phyloP scores from a whole-genome alignment of 768 basidiomycete species.

The Lyophyllum atratum region DNA sequence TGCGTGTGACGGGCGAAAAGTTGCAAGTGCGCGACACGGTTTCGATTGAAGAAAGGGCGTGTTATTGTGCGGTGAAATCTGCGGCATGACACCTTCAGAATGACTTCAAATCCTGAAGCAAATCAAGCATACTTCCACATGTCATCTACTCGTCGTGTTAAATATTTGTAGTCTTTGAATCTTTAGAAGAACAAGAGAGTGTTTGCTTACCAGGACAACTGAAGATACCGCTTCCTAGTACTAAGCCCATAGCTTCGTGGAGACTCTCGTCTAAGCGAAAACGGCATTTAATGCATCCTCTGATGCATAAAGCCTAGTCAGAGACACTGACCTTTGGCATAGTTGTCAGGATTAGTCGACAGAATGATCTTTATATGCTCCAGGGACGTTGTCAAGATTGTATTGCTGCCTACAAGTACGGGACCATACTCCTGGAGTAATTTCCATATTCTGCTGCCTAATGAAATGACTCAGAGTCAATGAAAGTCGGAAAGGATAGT shows the following conservation, averaged over 20 bases:
- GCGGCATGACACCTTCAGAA: not conserved
- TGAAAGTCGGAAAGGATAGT: not conserved
- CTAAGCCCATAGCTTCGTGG: constrained; percentile 7
- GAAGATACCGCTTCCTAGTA: constrained; percentile 47
- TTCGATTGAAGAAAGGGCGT: constrained; percentile 49
- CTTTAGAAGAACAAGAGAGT: not conserved
- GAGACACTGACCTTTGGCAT: constrained; percentile 13
- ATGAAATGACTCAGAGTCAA: not conserved
- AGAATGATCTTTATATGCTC: constrained; percentile 20
- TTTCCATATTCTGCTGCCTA: constrained; percentile 1
- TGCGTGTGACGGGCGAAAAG: constrained; percentile 41
- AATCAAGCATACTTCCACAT: constrained; percentile 43
- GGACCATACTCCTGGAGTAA: not conserved
- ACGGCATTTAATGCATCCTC: not conserved
- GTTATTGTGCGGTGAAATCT: constrained; percentile 55
- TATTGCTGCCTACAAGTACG: not conserved
- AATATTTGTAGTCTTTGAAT: not conserved
- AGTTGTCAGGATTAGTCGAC: constrained; percentile 17
- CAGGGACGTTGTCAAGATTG: constrained; percentile 11
- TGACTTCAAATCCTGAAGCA: not conserved
- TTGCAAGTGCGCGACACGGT: constrained; percentile 40
- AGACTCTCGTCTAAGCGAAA: constrained; percentile 9
- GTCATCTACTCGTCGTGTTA: constrained; percentile 32
- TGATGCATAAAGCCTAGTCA: not conserved
- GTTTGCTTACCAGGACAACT: constrained; percentile 46